Base-by-base conservation (phyloP, 371 early-diverging fungal genomes). In the Mortierella sp. region DNA sequence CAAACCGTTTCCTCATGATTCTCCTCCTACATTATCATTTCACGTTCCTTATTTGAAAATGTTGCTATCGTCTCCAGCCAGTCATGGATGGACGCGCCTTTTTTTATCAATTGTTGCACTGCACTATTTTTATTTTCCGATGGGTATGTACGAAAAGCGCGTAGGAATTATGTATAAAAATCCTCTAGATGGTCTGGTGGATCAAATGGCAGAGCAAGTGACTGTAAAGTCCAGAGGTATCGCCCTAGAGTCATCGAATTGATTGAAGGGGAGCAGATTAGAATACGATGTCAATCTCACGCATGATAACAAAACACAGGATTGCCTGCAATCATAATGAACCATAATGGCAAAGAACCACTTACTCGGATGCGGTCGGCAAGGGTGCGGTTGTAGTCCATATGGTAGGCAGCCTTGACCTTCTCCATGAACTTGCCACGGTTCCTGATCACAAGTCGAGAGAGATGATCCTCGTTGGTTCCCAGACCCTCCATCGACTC, bases 341-440 rank as follows among this genome's bases (percentile, higher is more conserved):
- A 18, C 27, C 7, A 24, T 1, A 7, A 38, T 27, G 54, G 24
- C 10, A 58, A 38, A 4, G 5, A 6, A 24, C 8, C 18, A 77
- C 80, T 71, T 77, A 84, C 85, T 18, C 85, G 72, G 71, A 86
- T 70, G 51, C 86, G 86, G 24, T 86, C 86, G 0, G 86, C 86
- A 77, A 86, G 70, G 10, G 86, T 86, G 49, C 86, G 82, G 56
- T 54, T 72, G 70, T 79, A 79, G 49, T 86, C 86, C 27, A 82
- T 38, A 18, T 77, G 74, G 71, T 86, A 86, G 1, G 86, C 75
- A 48, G 68, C 55, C 74, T 82, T 82, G 77, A 82, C 79, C 70
- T 79, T 82, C 8, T 86, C 82, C 82, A 86, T 86, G 29, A 76
- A 60, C 70, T 79, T 82, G 71, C 86, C 86, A n/a, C 86, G 77